Base-by-base conservation (phyloP, 306 rosid genomes). In the Citrullus colocynthis region DNA sequence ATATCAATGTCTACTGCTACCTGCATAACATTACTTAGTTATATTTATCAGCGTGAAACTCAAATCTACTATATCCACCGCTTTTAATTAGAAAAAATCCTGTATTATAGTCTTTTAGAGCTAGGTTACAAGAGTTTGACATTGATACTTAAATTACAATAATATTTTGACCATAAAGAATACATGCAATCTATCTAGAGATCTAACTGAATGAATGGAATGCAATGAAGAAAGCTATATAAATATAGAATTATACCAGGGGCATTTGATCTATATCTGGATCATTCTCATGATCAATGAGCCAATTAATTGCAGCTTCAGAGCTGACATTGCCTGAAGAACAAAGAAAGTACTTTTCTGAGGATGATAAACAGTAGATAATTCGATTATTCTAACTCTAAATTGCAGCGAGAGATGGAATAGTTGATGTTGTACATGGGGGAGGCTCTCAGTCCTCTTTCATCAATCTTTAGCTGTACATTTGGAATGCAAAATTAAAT, bases 221-320 rank as follows among this genome's bases (percentile, higher is more conserved):
- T 70, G 57, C 6, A 70, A 10, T 16, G 7, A 69, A 72, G 16
- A 72, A 28, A 10, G 5, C 60, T 24, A 28, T 24, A 48, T 15
- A 54, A 54, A 51, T 49, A 9, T 13, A 51, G 81, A 80, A 81
- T 69, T 78, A 78, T 88, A 93, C 98, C 91, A 75, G 61, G 45
- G 96, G 93, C 78, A 87, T 83, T 85, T 89, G 86, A 85, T 88
- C 91, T 73, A 93, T 88, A 36, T 88, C 85, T 3, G 83, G 77
- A 81, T 91, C 98, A 74, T 85, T 90, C 79, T 86, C 93, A 74
- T 93, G 98, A 75, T 88, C 89, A 76, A 91, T 0, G 3, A 89
- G 86, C 98, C 98, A 93, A 74, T 82, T 79, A 81, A 93, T 77
- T 54, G 96, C 89, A 48, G 81, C 92, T 80, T 80, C 96, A 80